These are phyloP conservation scores for Penicillium sp. DNA, from an alignment of 2,329 filamentous ascomycete genomes.

Conservation along the genomic window DNA sequence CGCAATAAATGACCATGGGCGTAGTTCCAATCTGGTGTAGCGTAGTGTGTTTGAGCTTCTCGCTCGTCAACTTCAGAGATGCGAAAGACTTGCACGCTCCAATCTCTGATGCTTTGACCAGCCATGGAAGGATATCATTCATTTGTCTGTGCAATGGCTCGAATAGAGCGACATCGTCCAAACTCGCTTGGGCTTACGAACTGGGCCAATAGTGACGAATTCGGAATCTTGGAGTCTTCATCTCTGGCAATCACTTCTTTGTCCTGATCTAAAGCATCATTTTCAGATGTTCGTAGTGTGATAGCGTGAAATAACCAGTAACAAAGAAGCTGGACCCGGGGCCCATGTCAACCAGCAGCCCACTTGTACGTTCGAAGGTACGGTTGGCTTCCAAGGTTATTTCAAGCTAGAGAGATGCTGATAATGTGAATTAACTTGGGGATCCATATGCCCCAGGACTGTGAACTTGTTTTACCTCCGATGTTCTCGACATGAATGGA, in stretches of 20 bases:
- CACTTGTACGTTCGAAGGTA: not conserved
- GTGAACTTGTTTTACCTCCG: not conserved
- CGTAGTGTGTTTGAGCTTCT: not conserved
- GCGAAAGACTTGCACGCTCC: not conserved
- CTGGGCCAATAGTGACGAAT: too few species aligned
- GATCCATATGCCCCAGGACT: not conserved
- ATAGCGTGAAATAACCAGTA: not conserved
- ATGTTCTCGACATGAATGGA: not conserved
- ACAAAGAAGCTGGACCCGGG: not conserved
- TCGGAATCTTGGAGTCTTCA: not conserved
- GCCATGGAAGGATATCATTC: not conserved
- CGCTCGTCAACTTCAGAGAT: not conserved
- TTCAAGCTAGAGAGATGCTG: not conserved
- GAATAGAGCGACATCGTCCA: not conserved
- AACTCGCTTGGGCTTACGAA: not conserved
- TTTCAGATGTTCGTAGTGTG: not conserved
- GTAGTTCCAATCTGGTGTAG: not conserved
- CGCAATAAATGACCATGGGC: not conserved
- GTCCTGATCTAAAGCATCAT: not conserved
- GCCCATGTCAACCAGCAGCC: not conserved
- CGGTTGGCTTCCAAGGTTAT: not conserved
- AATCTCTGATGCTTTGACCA: not conserved
- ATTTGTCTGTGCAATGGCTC: not conserved
- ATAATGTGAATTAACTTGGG: not conserved
- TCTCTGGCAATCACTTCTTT: not conserved